These are phyloP conservation scores for Borovskyia barvae DNA, from an alignment of 208 protist species.

Conservation along the genomic window DNA sequence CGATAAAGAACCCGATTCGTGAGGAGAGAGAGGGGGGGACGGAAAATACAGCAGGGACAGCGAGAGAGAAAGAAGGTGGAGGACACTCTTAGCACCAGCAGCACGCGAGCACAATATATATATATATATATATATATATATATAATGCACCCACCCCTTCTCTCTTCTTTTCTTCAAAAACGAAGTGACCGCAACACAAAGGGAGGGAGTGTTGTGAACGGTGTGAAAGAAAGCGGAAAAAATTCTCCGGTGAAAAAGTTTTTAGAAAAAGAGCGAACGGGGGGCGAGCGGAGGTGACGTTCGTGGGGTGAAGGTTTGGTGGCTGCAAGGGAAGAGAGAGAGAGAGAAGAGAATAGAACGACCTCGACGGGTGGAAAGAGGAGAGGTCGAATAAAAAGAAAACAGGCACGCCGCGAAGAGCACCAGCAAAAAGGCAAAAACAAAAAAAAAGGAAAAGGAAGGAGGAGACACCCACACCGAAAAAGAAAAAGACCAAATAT, in stretches of 20 bases:
- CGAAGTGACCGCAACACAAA: conserved; percentile 8
- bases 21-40: no score
- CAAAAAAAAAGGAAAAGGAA: neutral
- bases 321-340: neutral
- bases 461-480: neutral
- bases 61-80: no score
- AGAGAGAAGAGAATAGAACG: neutral
- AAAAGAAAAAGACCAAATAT: neutral
- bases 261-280: no score
- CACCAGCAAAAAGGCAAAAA: neutral
- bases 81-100: no score
- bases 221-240: neutral
- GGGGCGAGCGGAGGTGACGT: no score
- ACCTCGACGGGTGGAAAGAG: neutral
- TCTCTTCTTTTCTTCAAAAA: no score
- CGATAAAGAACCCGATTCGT: no score
- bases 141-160: no score
- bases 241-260: no score
- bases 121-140: no score
- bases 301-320: neutral
- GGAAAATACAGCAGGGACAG: no score
- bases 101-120: no score
- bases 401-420: neutral
- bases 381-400: neutral
- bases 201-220: neutral